A percentile compares a stretch with the other conserved stretches of the same genome.
Conservation (phyloP, 116 monocot species). For the Phalaenopsis hybrid region DNA sequence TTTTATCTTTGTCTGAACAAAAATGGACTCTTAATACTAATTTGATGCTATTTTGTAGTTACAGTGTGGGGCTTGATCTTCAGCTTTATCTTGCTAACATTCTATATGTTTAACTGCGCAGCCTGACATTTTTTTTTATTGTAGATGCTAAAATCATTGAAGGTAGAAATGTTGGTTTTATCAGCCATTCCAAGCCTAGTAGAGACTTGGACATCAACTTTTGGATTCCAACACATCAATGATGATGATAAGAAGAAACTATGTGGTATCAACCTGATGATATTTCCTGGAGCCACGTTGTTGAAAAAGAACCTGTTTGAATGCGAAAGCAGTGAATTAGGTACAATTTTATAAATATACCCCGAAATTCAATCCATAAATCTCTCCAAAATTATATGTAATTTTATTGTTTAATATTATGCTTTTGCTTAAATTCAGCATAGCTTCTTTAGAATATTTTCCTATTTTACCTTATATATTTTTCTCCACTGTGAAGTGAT, state of each 20-base stretch:
- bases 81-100: not conserved
- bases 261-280: constrained; percentile 36
- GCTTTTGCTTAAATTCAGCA: no score
- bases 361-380: no score
- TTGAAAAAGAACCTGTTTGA: constrained; percentile 50
- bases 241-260: constrained; percentile 43
- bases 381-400: no score
- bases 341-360: constrained; percentile 6
- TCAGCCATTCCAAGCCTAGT: constrained; percentile 63
- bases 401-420: no score
- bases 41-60: not conserved
- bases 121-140: not conserved
- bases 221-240: constrained; percentile 53
- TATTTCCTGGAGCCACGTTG: constrained; percentile 55
- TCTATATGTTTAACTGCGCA: not conserved
- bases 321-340: constrained; percentile 12
- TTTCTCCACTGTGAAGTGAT: no score
- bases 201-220: constrained; percentile 64
- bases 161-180: constrained; percentile 66
- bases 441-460: no score
- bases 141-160: constrained; percentile 65
- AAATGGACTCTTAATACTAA: no score
- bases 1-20: no score
- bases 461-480: no score
- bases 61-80: not conserved